These are phyloP conservation scores for Hypseocharis bilobata DNA, from an alignment of 441 rosid species.

Conservation along the genomic window DNA sequence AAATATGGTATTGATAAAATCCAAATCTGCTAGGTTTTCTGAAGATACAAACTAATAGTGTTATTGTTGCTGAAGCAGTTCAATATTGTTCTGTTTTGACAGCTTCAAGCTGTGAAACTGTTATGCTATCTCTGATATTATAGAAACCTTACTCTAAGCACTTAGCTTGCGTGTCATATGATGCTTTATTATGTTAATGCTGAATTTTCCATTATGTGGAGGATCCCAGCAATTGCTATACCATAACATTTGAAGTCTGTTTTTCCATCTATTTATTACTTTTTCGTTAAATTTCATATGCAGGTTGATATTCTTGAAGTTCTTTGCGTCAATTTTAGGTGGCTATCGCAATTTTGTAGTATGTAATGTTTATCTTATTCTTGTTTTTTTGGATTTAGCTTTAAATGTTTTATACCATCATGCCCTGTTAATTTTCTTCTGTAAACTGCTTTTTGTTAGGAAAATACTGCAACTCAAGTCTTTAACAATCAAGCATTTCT, in stretches of 20 bases:
- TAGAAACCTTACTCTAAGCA: constrained; percentile 2
- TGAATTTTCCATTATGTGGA: not conserved
- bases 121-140: not conserved
- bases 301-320: constrained; percentile 80
- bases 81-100: not conserved
- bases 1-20: not conserved
- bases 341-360: constrained; percentile 98
- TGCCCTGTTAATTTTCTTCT: constrained; percentile 9
- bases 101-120: not conserved
- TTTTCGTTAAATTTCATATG: constrained; percentile 10
- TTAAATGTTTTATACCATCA: not conserved
- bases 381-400: constrained; percentile 12
- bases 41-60: not conserved
- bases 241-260: not conserved
- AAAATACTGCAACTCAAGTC: constrained; percentile 50
- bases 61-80: not conserved
- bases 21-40: not conserved
- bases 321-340: constrained; percentile 73
- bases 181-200: not conserved
- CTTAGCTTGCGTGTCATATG: constrained; percentile 1
- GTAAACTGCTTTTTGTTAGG: constrained; percentile 35
- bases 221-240: not conserved
- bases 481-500: constrained; percentile 86
- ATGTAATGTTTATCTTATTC: constrained; percentile 28
- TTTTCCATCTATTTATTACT: not conserved